Conservation (phyloP, 257 asterid species). For the Cruciata laevipes region DNA sequence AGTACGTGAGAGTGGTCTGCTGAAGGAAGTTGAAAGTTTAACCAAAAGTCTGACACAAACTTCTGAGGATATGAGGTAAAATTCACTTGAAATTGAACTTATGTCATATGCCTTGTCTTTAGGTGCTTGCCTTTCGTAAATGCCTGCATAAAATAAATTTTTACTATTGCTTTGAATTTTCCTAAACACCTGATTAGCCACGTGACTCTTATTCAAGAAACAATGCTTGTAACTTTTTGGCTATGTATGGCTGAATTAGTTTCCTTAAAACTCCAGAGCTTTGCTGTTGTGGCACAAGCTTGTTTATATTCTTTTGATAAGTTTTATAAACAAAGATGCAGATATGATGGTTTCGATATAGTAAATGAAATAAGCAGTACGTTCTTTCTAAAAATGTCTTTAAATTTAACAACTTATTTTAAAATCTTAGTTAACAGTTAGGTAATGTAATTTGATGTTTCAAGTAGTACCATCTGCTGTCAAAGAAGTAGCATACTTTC, state of each 20-base stretch:
- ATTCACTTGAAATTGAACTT: not conserved
- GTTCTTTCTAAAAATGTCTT: not conserved
- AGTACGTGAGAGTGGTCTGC: slow-evolving; percentile 77
- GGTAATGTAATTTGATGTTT: not conserved
- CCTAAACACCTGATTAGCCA: not conserved
- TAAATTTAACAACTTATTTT: not conserved
- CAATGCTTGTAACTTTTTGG: not conserved
- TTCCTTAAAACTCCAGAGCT: not conserved
- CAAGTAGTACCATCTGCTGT: not conserved
- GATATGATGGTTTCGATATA: not conserved
- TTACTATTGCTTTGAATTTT: not conserved
- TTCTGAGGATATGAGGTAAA: slow-evolving; percentile 86
- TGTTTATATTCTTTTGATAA: not conserved
- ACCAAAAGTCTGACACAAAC: slow-evolving; percentile 85
- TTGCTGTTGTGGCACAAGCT: not conserved
- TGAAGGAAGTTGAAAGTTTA: slow-evolving; percentile 79
- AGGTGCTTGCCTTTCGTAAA: not conserved
- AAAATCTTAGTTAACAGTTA: too few relatives aligned
- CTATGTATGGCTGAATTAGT: not conserved
- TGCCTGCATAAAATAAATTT: not conserved
- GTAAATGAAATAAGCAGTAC: not conserved
- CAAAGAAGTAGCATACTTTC: not conserved
- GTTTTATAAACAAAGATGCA: not conserved
- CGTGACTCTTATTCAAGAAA: not conserved
- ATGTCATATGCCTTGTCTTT: not conserved